Evolutionary conservation across 73 alveolate species (phyloP), one percentile per base, ranked within the genome.

Genomic region (Paramecium bursaria): DNA sequence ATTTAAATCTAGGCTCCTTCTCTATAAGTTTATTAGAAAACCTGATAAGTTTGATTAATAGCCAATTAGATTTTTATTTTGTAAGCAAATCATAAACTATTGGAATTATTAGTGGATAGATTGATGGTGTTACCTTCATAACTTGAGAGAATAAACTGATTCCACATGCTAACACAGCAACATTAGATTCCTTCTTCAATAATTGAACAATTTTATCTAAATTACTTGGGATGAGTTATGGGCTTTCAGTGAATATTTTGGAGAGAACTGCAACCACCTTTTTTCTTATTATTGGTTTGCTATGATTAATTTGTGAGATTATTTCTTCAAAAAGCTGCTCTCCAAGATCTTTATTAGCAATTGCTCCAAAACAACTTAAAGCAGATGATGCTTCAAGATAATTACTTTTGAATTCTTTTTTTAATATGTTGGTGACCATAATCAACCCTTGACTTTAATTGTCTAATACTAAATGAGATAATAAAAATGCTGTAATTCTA

Each of bases 41-140:
- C 31, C 76, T 57, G 6, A 57, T 50, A n/a, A 57, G 17, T 57
- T 57, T 57, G 11, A 57, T 57, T 27, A 57, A 25, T 7, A 57
- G 39, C 76, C 76, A 57, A 57, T 57, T 57, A 25, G 76, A 57
- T 57, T 29, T 57, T 57, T 57, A 57, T 27, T 57, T 57, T 3
- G 47, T 25, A 5, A 57, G 26, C 17, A 25, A 31, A 26, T 57
- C 76, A 14, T 57, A 57, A 57, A 57, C 76, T 25, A 57, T 26
- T 3, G 47, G 31, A 25, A 57, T 17, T 17, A 57, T 29, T 23
- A 57, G 39, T 2, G 76, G 76, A 29, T 26, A 57, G 11, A 57
- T 48, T 3, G 29, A 9, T 2, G 76, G 76, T 29, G 76, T 50
- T 0, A 57, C 76, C 17, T 29, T 57, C 51, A 57, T 11, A 2